Evolutionary conservation across 1,284 basidiomycete species (phyloP).

Genomic region (Phylloporus sp.): DNA sequence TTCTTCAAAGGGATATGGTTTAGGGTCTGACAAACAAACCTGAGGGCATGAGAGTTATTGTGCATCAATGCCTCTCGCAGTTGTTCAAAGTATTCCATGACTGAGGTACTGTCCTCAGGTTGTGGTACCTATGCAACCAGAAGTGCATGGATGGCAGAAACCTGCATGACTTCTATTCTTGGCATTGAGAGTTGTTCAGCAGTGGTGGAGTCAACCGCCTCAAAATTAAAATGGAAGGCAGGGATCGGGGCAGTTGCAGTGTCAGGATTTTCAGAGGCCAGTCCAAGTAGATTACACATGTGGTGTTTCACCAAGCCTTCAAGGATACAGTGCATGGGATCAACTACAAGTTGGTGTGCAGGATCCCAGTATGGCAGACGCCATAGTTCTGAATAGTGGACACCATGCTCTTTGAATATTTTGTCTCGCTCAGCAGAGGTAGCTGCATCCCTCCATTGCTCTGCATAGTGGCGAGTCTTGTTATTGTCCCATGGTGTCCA

Average conservation of each 20-base stretch:
- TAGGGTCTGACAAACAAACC: not conserved
- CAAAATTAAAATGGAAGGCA: not conserved
- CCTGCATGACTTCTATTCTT: not conserved
- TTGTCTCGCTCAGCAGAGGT: not conserved
- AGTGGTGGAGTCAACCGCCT: not conserved
- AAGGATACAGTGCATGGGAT: not conserved
- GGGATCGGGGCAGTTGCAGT: not conserved
- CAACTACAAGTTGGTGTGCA: not conserved
- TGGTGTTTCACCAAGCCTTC: not conserved
- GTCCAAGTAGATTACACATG: not conserved
- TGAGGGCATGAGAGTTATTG: not conserved
- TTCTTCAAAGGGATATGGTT: not conserved
- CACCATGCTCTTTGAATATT: conserved; percentile 1
- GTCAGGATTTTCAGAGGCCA: not conserved
- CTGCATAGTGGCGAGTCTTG: not conserved
- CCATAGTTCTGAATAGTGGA: not conserved
- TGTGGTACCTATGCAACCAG: not conserved
- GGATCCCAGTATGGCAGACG: not conserved
- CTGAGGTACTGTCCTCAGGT: not conserved
- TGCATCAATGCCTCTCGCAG: not conserved
- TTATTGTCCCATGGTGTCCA: conserved; percentile 14
- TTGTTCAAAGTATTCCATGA: not conserved
- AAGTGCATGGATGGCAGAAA: not conserved
- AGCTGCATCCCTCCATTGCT: not conserved
- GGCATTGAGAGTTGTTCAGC: not conserved